Conservation (phyloP, 352 stramenopile genomes). For the Phytopythium ostracodes region DNA sequence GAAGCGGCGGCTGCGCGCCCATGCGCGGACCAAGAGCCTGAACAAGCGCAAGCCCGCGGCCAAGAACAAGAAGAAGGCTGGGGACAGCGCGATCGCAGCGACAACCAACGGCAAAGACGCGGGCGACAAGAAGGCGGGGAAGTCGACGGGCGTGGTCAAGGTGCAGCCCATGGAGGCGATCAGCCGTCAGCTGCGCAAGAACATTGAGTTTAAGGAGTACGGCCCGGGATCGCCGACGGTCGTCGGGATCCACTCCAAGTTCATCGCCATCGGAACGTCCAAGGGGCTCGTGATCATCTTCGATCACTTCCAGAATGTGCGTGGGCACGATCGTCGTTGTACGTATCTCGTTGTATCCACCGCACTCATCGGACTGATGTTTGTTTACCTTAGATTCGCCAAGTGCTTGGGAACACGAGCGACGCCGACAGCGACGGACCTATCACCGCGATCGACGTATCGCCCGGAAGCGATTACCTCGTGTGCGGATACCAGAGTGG, state of each 20-base stretch:
- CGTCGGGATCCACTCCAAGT: conserved; percentile 94
- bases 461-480: conserved; percentile 85
- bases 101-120: conserved; percentile 21
- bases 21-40: conserved; percentile 52
- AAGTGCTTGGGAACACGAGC: conserved; percentile 86
- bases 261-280: conserved; percentile 96
- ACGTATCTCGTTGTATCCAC: no score
- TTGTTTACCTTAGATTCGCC: conserved; percentile 43
- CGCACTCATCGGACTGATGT: no score
- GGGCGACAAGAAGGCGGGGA: conserved; percentile 27
- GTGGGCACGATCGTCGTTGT: conserved; percentile 8
- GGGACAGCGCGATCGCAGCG: conserved; percentile 12
- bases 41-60: conserved; percentile 28
- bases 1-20: conserved; percentile 67
- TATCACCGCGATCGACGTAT: conserved; percentile 88
- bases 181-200: conserved; percentile 88
- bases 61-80: conserved; percentile 51
- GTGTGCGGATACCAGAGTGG: conserved; percentile 92
- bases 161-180: conserved; percentile 89
- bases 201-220: conserved; percentile 90
- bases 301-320: conserved; percentile 95
- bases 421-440: conserved; percentile 69
- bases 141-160: conserved; percentile 80
- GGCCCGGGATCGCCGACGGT: conserved; percentile 89
- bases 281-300: conserved; percentile 94